Conservation (phyloP, 169 alveolate genomes). For the Theileria annulata region DNA sequence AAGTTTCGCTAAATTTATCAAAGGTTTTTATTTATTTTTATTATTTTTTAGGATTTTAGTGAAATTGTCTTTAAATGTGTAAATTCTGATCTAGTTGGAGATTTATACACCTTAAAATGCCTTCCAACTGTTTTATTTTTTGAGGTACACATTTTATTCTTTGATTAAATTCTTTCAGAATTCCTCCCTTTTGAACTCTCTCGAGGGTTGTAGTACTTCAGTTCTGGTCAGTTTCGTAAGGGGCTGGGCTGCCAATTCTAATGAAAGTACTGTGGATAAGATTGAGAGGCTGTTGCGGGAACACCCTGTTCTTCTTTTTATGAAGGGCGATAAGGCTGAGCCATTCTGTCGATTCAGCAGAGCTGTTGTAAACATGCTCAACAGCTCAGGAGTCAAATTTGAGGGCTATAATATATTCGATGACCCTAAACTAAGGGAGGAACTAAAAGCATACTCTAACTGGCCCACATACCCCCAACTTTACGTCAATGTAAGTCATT, state of each 20-base stretch:
- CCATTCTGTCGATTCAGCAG: conserved; percentile 81
- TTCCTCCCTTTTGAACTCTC: conserved; percentile 34
- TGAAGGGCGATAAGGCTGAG: conserved; percentile 81
- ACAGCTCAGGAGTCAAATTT: conserved; percentile 72
- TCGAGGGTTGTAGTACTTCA: conserved; percentile 64
- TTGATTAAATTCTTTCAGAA: conserved; percentile 15
- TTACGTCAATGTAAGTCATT: conserved; percentile 80
- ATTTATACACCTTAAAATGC: neutral
- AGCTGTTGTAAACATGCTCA: conserved; percentile 75
- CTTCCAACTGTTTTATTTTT: conserved; percentile 40
- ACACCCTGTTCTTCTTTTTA: conserved; percentile 72
- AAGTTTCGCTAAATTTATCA: conserved; percentile 26
- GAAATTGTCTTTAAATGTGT: conserved; percentile 24
- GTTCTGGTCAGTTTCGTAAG: conserved; percentile 55
- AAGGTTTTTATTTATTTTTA: conserved; percentile 23
- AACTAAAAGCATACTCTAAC: conserved; percentile 85
- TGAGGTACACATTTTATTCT: conserved; percentile 17
- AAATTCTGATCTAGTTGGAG: conserved; percentile 4
- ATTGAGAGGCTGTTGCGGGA: conserved; percentile 64
- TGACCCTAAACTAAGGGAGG: conserved; percentile 81
- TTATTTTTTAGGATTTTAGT: conserved; percentile 45
- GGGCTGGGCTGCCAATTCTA: conserved; percentile 40
- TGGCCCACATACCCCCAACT: conserved; percentile 95
- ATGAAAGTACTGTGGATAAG: conserved; percentile 39
- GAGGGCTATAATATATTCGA: conserved; percentile 83